These are phyloP conservation scores for Hypoxylon sp. DNA, from an alignment of 2,329 filamentous ascomycete species.

Conservation along the genomic window DNA sequence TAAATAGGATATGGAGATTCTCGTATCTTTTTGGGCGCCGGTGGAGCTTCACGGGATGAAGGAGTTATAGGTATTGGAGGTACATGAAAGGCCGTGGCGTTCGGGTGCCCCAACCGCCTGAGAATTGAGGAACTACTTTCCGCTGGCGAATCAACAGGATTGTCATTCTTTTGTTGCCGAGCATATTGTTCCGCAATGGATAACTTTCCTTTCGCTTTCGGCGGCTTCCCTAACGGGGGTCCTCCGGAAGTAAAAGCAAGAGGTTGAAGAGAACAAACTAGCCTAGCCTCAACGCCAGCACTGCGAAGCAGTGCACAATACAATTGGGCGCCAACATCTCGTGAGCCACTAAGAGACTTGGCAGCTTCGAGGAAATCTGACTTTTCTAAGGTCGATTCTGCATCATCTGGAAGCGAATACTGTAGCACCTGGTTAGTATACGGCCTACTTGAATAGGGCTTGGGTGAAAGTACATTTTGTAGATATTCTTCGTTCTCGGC, in stretches of 20 bases:
- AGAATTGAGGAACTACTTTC: slow-evolving; percentile 55
- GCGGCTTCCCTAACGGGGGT: slow-evolving; percentile 62
- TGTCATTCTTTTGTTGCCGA: slow-evolving; percentile 58
- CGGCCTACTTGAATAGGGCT: slow-evolving; percentile 31
- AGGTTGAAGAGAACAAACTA: slow-evolving; percentile 92
- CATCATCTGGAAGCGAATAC: slow-evolving; percentile 71
- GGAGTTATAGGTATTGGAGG: slow-evolving; percentile 58
- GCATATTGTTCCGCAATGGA: slow-evolving; percentile 55
- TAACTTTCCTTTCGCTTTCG: slow-evolving; percentile 50
- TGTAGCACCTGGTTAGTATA: slow-evolving; percentile 46
- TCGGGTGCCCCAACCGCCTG: slow-evolving; percentile 66
- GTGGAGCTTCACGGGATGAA: slow-evolving; percentile 51
- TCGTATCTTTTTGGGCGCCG: slow-evolving; percentile 61
- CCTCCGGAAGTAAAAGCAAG: slow-evolving; percentile 74
- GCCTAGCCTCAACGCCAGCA: slow-evolving; percentile 82
- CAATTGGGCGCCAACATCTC: slow-evolving; percentile 89
- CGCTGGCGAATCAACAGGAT: slow-evolving; percentile 48
- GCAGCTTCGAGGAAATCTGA: slow-evolving; percentile 81
- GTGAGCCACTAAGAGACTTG: slow-evolving; percentile 78
- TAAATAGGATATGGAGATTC: slow-evolving; percentile 87
- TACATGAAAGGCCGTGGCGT: slow-evolving; percentile 66
- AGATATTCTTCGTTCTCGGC: slow-evolving; percentile 74
- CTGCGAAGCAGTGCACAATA: slow-evolving; percentile 89
- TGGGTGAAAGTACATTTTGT: slow-evolving; percentile 62
- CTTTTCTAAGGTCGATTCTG: slow-evolving; percentile 77